phyloP scores from a whole-genome alignment of 2,329 filamentous ascomycete species.

The Fonsecaea nubica region DNA sequence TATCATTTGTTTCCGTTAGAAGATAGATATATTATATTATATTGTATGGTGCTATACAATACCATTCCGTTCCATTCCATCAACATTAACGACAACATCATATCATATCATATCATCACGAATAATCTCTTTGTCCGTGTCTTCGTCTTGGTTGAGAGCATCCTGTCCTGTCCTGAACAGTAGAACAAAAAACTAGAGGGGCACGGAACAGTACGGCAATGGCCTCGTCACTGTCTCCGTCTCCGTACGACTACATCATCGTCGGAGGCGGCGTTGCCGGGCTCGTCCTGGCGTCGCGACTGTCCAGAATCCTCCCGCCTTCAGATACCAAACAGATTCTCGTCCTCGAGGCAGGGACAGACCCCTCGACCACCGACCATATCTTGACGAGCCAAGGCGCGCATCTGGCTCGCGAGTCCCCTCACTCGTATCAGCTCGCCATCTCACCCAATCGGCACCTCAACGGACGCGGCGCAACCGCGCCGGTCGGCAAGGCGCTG shows the following conservation, averaged over 20 bases:
- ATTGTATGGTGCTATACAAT: no score
- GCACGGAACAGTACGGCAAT: not conserved
- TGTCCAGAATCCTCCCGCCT: conserved; percentile 24
- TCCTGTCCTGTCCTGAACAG: no score
- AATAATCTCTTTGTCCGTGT: no score
- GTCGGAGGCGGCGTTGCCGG: conserved; percentile 34
- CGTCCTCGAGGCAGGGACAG: conserved; percentile 31
- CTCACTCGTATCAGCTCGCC: conserved; percentile 17
- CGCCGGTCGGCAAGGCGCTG: conserved; percentile 46
- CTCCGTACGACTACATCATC: conserved; percentile 34
- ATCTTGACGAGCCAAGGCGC: conserved; percentile 5
- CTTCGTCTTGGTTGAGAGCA: no score
- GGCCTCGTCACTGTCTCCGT: not conserved
- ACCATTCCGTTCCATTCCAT: no score
- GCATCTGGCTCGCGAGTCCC: conserved; percentile 12
- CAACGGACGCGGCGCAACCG: conserved; percentile 8
- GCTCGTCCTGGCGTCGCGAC: conserved; percentile 27
- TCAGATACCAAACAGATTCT: conserved; percentile 21
- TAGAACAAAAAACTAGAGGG: no score
- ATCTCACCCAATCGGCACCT: conserved; percentile 22
- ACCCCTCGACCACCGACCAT: conserved; percentile 18
- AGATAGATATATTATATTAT: no score
- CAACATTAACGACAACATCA: no score
- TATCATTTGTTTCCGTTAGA: no score
- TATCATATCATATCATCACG: no score